Conservation (phyloP, 2,329 filamentous ascomycete species). For the Thelonectria rubi region DNA sequence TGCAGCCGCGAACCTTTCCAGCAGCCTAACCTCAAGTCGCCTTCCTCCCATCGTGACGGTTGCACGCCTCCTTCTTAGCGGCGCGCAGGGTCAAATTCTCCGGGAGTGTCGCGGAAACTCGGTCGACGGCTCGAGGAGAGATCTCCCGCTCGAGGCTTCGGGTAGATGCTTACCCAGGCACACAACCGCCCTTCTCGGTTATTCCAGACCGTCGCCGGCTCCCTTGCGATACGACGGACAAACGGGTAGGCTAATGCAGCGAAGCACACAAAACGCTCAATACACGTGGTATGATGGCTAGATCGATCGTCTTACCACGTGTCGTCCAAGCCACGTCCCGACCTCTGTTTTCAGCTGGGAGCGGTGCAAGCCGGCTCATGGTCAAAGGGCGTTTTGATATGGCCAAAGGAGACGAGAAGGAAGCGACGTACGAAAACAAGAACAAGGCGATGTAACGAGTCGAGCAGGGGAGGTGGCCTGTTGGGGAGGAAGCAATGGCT, state of each 20-base stretch:
- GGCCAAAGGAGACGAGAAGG: neutral
- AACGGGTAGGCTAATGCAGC: neutral
- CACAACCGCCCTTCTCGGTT: neutral
- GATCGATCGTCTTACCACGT: neutral
- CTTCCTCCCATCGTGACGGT: neutral
- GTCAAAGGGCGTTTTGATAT: neutral
- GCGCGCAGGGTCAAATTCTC: neutral
- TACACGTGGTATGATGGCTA: neutral
- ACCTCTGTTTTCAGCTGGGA: too few relatives aligned
- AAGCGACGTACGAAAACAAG: too few relatives aligned
- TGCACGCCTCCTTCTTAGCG: neutral
- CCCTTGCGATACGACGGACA: neutral
- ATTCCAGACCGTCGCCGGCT: neutral
- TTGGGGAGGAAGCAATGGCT: neutral
- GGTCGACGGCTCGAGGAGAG: neutral
- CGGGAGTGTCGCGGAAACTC: neutral
- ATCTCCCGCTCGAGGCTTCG: neutral
- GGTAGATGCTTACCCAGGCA: neutral
- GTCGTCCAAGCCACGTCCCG: neutral
- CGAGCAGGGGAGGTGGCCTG: neutral
- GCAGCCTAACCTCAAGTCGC: neutral
- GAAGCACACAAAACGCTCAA: neutral
- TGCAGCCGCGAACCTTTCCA: neutral
- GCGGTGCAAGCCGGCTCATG: neutral
- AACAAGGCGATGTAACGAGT: neutral